These are phyloP conservation scores for Sporothrix globosa DNA, from an alignment of 2,329 filamentous ascomycete genomes.

Conservation along the genomic window DNA sequence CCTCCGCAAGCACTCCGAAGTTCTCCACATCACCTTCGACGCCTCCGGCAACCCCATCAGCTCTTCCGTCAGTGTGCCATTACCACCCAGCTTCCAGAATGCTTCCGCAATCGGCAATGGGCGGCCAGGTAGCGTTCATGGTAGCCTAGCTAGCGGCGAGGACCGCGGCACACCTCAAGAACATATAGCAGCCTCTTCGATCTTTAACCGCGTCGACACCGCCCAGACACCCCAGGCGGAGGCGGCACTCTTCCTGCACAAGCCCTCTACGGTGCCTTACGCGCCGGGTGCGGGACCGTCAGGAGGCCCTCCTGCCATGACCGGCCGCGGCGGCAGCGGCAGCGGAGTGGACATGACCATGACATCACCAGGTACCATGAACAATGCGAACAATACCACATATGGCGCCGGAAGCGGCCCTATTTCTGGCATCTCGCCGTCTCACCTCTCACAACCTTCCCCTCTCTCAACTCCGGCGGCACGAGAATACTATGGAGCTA, in stretches of 20 bases:
- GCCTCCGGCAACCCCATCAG: constrained; percentile 44
- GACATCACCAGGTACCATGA: constrained; percentile 46
- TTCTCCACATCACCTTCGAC: constrained; percentile 62
- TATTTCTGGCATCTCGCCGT: constrained; percentile 48
- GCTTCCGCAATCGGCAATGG: constrained; percentile 25
- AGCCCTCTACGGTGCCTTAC: constrained; percentile 49
- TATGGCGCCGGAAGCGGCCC: constrained; percentile 32
- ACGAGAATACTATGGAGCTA: constrained; percentile 55
- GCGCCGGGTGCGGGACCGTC: background rate
- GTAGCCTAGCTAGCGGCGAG: constrained; percentile 53
- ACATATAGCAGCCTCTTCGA: constrained; percentile 40
- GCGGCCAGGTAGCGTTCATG: constrained; percentile 50
- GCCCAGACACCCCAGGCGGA: constrained; percentile 60
- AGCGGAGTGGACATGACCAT: constrained; percentile 57
- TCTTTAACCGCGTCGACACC: constrained; percentile 56
- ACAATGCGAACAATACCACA: constrained; percentile 3
- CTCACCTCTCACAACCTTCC: constrained; percentile 40
- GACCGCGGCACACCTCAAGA: constrained; percentile 62
- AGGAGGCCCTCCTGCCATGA: background rate
- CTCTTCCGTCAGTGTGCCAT: constrained; percentile 22
- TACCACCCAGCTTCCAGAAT: background rate
- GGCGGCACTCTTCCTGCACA: constrained; percentile 64
- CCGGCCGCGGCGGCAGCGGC: constrained; percentile 44
- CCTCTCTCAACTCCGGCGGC: constrained; percentile 49
- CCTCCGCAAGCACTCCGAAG: constrained; percentile 66